Percentiles rank a stretch among this genome's conserved stretches.
Conservation (phyloP, 2,329 filamentous ascomycete species). For the Alternaria sp. region DNA sequence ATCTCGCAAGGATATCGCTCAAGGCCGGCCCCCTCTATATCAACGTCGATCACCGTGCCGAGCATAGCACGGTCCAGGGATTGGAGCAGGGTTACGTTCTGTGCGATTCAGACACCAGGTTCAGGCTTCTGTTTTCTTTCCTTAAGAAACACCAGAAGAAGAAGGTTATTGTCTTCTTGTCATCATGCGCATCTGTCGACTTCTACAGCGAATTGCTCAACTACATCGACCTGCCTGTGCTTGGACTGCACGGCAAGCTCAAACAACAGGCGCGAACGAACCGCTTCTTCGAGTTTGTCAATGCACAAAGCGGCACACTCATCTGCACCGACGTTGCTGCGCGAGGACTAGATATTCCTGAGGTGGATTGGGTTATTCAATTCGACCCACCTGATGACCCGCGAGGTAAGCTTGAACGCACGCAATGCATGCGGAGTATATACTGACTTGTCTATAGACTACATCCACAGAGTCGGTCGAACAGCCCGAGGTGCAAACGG, state of each 20-base stretch:
- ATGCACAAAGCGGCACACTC: slow-evolving; percentile 81
- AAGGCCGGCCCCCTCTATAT: slow-evolving; percentile 92
- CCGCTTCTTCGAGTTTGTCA: slow-evolving; percentile 96
- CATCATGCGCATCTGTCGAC: slow-evolving; percentile 87
- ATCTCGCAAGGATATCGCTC: slow-evolving; percentile 91
- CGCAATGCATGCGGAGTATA: slow-evolving; percentile 61
- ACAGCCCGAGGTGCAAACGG: slow-evolving; percentile 84
- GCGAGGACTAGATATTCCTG: slow-evolving; percentile 91
- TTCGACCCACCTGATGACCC: slow-evolving; percentile 59
- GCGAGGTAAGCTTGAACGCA: background rate
- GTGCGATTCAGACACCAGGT: slow-evolving; percentile 91
- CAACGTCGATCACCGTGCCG: slow-evolving; percentile 90
- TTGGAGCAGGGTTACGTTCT: slow-evolving; percentile 96
- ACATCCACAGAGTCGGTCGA: slow-evolving; percentile 88
- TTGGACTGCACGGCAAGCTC: slow-evolving; percentile 88
- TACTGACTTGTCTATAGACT: slow-evolving; percentile 76
- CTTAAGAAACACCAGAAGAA: slow-evolving; percentile 91
- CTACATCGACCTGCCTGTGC: slow-evolving; percentile 91
- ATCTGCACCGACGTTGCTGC: slow-evolving; percentile 98
- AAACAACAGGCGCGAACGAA: slow-evolving; percentile 99
- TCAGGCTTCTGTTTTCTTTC: slow-evolving; percentile 92
- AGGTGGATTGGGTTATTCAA: slow-evolving; percentile 90
- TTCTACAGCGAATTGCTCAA: slow-evolving; percentile 95
- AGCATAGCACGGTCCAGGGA: slow-evolving; percentile 90
- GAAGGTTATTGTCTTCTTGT: slow-evolving; percentile 96